Conservation (phyloP, 768 basidiomycete genomes). For the Lactarius quietus region DNA sequence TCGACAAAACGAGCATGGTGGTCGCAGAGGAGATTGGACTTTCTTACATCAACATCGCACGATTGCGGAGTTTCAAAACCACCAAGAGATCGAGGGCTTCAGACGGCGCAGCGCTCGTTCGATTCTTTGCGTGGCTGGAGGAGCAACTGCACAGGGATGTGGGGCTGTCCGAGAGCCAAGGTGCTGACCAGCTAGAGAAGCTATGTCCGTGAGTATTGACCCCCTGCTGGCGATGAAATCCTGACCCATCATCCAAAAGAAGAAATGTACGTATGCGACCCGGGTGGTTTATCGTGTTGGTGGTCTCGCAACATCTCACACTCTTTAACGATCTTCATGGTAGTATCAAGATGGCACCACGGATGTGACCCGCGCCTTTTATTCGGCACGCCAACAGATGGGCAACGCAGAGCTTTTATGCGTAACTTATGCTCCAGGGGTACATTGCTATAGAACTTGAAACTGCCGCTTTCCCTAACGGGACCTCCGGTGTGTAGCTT, state of each 20-base stretch:
- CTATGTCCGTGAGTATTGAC: conserved; percentile 64
- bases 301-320: neutral
- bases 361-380: conserved; percentile 91
- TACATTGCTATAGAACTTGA: conserved; percentile 94
- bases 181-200: conserved; percentile 70
- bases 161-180: conserved; percentile 73
- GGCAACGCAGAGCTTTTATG: conserved; percentile 83
- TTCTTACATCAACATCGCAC: conserved; percentile 61
- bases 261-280: conserved; percentile 81
- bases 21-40: conserved; percentile 76
- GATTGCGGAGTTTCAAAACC: conserved; percentile 78
- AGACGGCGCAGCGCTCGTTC: conserved; percentile 81
- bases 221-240: neutral
- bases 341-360: conserved; percentile 95
- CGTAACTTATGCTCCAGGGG: conserved; percentile 85
- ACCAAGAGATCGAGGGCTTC: conserved; percentile 85
- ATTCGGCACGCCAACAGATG: conserved; percentile 78
- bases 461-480: conserved; percentile 73
- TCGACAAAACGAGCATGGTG: conserved; percentile 77
- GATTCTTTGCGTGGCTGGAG: conserved; percentile 95
- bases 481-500: conserved; percentile 59
- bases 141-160: conserved; percentile 64
- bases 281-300: conserved; percentile 54
- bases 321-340: conserved; percentile 43
- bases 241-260: conserved; percentile 56